Evolutionary conservation across 495 filamentous ascomycete species (phyloP).

Genomic region (Neurospora terricola): DNA sequence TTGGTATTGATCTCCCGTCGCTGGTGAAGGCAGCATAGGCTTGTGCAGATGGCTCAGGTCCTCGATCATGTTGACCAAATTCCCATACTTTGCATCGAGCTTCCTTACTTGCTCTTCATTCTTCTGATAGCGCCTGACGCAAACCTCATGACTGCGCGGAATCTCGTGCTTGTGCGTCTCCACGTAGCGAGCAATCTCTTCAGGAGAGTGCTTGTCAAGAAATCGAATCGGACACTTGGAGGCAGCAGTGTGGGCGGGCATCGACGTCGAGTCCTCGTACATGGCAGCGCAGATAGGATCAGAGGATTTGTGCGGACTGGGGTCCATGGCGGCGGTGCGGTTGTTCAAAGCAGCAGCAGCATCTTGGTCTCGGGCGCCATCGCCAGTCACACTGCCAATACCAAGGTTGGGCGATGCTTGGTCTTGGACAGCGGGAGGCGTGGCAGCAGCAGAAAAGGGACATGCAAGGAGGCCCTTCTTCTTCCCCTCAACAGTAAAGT

Average conservation of each 20-base stretch:
- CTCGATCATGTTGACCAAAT: constrained; percentile 80
- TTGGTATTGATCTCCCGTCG: constrained; percentile 21
- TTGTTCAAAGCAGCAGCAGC: constrained; percentile 2
- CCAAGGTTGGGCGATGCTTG: constrained; percentile 12
- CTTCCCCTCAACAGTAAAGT: constrained; percentile 54
- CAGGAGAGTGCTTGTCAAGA: constrained; percentile 78
- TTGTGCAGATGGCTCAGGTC: constrained; percentile 76
- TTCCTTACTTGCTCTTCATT: constrained; percentile 73
- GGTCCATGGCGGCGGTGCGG: constrained; percentile 2
- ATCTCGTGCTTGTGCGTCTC: constrained; percentile 89
- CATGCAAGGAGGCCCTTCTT: constrained; percentile 52
- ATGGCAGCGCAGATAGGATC: constrained; percentile 56
- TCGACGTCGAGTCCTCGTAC: constrained; percentile 41
- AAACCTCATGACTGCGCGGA: constrained; percentile 81
- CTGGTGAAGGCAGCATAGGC: constrained; percentile 59
- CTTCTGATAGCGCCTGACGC: constrained; percentile 74
- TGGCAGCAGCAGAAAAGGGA: constrained; percentile 38
- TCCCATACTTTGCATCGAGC: constrained; percentile 85
- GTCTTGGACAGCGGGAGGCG: constrained; percentile 3
- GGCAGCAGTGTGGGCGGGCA: constrained; percentile 38
- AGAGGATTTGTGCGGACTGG: constrained; percentile 32
- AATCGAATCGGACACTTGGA: constrained; percentile 81
- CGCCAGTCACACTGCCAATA: constrained; percentile 6
- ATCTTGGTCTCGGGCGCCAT: constrained; percentile 16
- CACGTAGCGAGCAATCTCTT: constrained; percentile 83